A percentile compares a stretch with the other conserved stretches of the same genome.
Evolutionary conservation across 75 land plant species (phyloP).

Genomic region (Chamaecyparis obtusa): DNA sequence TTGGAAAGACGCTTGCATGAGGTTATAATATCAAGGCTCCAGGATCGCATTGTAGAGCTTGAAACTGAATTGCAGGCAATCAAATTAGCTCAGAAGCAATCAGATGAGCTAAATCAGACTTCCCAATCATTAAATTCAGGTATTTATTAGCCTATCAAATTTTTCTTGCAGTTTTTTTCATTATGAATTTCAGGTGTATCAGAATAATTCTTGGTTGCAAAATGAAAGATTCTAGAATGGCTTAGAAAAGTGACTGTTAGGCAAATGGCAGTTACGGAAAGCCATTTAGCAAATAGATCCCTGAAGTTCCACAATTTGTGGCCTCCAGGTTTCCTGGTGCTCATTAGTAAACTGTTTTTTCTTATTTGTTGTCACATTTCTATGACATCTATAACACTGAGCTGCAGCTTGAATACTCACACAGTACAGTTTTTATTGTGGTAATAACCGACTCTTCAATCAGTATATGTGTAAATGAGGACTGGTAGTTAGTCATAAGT

Average conservation of each 20-base stretch:
- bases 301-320: background rate
- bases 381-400: background rate
- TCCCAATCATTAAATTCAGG: conserved; percentile 20
- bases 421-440: background rate
- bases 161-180: background rate
- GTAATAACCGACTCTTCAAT: background rate
- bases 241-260: too few relatives aligned
- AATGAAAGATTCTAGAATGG: too few relatives aligned
- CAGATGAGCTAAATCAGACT: conserved; percentile 14
- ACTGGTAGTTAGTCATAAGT: background rate
- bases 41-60: conserved; percentile 67
- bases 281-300: background rate
- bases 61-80: conserved; percentile 40
- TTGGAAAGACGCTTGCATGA: conserved; percentile 72
- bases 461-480: background rate
- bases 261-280: background rate
- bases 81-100: conserved; percentile 31
- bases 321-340: background rate
- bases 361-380: background rate
- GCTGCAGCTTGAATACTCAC: background rate
- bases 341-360: background rate
- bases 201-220: background rate
- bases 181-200: background rate
- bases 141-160: background rate
- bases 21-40: conserved; percentile 57